These are phyloP conservation scores for Polyporus arcularius DNA, from an alignment of 768 basidiomycete species.

Conservation along the genomic window DNA sequence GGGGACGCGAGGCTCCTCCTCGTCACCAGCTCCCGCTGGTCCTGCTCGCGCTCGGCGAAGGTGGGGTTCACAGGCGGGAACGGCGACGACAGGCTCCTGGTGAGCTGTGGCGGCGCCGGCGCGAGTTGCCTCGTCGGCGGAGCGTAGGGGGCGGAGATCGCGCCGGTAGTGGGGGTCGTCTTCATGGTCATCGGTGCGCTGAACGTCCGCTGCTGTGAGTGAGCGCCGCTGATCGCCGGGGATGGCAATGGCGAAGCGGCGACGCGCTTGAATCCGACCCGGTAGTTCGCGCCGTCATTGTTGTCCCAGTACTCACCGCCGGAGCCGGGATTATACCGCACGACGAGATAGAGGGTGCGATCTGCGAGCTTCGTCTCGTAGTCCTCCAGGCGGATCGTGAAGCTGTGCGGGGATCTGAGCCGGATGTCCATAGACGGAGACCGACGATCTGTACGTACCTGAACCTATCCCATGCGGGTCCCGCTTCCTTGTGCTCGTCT, in stretches of 20 bases:
- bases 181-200: slow-evolving; percentile 30
- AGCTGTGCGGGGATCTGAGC: slow-evolving; percentile 46
- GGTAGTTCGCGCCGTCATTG: slow-evolving; percentile 77
- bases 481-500: slow-evolving; percentile 12
- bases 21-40: slow-evolving; percentile 9
- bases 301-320: slow-evolving; percentile 95
- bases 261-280: slow-evolving; percentile 57
- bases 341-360: slow-evolving; percentile 62
- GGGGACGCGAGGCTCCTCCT: slow-evolving; percentile 11
- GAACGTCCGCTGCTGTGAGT: slow-evolving; percentile 33
- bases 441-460: slow-evolving; percentile 25
- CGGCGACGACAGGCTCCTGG: slow-evolving; percentile 14
- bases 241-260: slow-evolving; percentile 22
- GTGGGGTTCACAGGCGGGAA: slow-evolving; percentile 9
- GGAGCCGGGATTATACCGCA: slow-evolving; percentile 47
- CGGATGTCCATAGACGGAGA: slow-evolving; percentile 1
- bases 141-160: slow-evolving; percentile 2
- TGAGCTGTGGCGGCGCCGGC: slow-evolving; percentile 12
- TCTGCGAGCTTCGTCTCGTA: slow-evolving; percentile 51
- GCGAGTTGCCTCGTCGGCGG: slow-evolving; percentile 10
- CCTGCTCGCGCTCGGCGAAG: slow-evolving; percentile 6
- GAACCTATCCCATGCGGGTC: slow-evolving; percentile 35
- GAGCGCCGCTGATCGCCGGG: slow-evolving; percentile 12
- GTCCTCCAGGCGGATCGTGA: slow-evolving; percentile 71
- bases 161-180: slow-evolving; percentile 29